Conservation (phyloP, 331 rosid genomes). For the Pyracantha coccinea region DNA sequence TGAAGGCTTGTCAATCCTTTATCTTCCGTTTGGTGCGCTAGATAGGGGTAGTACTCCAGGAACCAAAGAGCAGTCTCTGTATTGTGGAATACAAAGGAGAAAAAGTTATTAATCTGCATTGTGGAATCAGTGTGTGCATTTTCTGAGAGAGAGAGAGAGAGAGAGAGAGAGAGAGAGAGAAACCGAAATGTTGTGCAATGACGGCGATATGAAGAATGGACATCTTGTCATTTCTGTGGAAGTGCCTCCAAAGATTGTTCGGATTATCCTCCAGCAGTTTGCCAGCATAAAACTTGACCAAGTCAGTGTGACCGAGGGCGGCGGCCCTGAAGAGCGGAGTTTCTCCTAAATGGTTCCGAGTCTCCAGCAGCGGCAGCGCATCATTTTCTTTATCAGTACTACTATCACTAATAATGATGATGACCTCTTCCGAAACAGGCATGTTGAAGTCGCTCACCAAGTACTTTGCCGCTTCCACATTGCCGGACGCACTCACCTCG, state of each 20-base stretch:
- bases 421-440: neutral
- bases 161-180: neutral
- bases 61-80: conserved; percentile 3
- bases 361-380: neutral
- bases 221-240: too few relatives aligned
- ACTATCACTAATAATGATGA: too few relatives aligned
- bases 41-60: neutral
- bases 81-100: neutral
- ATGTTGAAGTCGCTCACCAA: neutral
- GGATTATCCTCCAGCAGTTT: neutral
- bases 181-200: neutral
- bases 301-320: neutral
- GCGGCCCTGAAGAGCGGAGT: neutral
- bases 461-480: neutral
- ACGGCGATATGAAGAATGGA: neutral
- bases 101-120: neutral
- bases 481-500: neutral
- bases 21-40: neutral
- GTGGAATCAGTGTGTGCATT: neutral
- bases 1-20: neutral
- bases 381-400: neutral
- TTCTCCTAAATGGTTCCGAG: neutral
- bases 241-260: neutral
- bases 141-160: neutral
- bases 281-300: neutral